Percentiles rank a stretch among this genome's conserved stretches.
Conservation (phyloP, 331 rosid species). For the Telfairia occidentalis region DNA sequence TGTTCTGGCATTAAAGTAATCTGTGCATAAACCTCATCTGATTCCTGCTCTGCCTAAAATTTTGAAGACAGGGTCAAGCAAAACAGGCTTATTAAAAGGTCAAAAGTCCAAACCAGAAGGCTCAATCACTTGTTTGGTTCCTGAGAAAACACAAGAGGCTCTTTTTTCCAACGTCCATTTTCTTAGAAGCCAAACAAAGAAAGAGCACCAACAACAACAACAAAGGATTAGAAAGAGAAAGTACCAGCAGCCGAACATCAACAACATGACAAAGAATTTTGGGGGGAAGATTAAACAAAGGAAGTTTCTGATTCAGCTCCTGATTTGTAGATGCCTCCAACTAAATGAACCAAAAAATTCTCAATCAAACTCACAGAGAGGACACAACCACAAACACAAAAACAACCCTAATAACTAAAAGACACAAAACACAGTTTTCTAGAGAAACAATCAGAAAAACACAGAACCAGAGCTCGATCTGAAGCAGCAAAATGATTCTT, state of each 20-base stretch:
- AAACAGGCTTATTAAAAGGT: constrained; percentile 5
- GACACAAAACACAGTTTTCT: not conserved
- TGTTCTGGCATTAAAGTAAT: constrained; percentile 58
- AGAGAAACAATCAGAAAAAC: constrained; percentile 10
- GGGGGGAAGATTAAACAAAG: constrained; percentile 51
- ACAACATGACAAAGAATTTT: constrained; percentile 62
- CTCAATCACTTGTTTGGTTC: not conserved
- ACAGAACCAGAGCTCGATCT: constrained; percentile 8
- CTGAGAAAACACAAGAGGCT: not conserved
- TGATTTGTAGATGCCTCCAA: constrained; percentile 76
- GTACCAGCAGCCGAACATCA: constrained; percentile 52
- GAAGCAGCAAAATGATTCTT: not conserved
- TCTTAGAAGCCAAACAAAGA: constrained; percentile 14
- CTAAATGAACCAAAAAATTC: constrained; percentile 30
- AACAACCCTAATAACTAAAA: constrained; percentile 5
- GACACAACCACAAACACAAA: not conserved
- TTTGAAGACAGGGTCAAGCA: not conserved
- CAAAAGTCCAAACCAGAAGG: not conserved
- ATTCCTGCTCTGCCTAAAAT: constrained; percentile 69
- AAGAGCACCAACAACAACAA: not conserved
- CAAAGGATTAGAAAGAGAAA: constrained; percentile 12
- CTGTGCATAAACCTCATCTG: constrained; percentile 80
- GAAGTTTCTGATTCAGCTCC: constrained; percentile 60
- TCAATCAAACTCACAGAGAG: not conserved
- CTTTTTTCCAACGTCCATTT: not conserved